Evolutionary conservation across 2,329 filamentous ascomycete genomes (phyloP), one percentile per base, ranked within the genome.

Genomic region (Periconia digitata): DNA sequence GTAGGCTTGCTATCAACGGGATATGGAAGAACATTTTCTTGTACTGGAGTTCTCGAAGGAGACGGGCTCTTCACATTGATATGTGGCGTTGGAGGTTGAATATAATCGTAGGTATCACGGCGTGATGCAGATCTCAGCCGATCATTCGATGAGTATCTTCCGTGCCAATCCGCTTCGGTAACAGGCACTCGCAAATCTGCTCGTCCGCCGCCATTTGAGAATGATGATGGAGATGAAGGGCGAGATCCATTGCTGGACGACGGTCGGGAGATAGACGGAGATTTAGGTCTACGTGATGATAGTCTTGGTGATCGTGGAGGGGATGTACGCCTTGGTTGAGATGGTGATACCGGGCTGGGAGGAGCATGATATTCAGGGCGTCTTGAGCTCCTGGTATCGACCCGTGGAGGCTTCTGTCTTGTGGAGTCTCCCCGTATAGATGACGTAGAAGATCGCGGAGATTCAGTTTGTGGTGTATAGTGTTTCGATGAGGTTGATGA

Each of bases 1-100:
- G 50, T 48, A 10, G 54, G 56, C 27, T 63, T 64, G 50, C 76
- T 70, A 40, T 77, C 75, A 17, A 73, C 69, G 2, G 75, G 75
- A 53, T 78, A 78, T n/a, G 75, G 75, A 18, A 76, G 58, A 16
- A 63, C 51, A 18, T 56, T 59, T 15, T 41, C 53, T 8, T 51
- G 59, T 8, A 58, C 58, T 20, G 56, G 59, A 15, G 27, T 32
- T 49, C 67, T 62, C 36, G 62, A 60, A 41, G 63, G 64, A 17
- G 60, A 69, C 7, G 66, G 62, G 27, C 62, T 69, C 44, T 66
- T 63, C 15, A 64, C 56, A 44, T 69, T 66, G 16, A 71, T 65
- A 3, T 67, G 56, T 20, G 69, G 66, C 23, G 41, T 58, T 6
- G 60, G 60, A 7, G 62, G 53, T 15, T 62, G 64, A 44, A 67